Evolutionary conservation across 139 green algal species (phyloP), one percentile per base, ranked within the genome.

Genomic region (Chlamydomonas schloesseri): DNA sequence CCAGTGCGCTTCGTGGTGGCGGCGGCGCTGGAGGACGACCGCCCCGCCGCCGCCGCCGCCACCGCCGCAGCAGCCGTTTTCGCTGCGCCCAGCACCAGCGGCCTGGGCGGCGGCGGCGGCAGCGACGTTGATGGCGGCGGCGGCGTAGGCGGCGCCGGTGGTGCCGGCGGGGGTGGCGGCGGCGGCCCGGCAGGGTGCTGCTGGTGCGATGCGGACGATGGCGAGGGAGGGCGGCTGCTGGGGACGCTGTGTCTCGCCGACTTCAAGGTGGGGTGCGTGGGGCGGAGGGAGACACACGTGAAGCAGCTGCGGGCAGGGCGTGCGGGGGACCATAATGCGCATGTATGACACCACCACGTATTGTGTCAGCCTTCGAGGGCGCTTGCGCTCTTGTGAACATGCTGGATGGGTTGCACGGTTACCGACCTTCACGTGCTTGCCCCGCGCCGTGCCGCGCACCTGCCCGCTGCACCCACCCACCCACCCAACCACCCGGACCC

Each of bases 211-310:
- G 37, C 31, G 15, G 37, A n/a, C 10, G 14, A 20, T 14, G 62
- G 11, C 29, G 62, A 3, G n/a, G 60, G 18, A 6, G n/a, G n/a
- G 9, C 65, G 79, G 47, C 46, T 75, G 37, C 42, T 85, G 79
- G 79, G 79, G 21, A 69, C 79, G 6, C 79, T 85, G 47, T 85
- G 79, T 26, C 13, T 85, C 31, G 79, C 79, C 17, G 79, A 85
- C 31, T 85, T 85, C 47, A 29, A 64, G 67, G 79, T 85, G 33
- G 33, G 62, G 24, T 31, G 24, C 18, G 62, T 17, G 11, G n/a
- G n/a, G n/a, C n/a, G n/a, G n/a, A n/a, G n/a, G n/a, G n/a, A n/a
- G n/a, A n/a, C n/a, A n/a, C n/a, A n/a, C n/a, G n/a, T n/a, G n/a
- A n/a, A n/a, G n/a, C n/a, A n/a, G n/a, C n/a, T n/a, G n/a, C n/a